phyloP scores from a whole-genome alignment of 2,329 filamentous ascomycete species.

The Colletotrichum gloeosporioides region DNA sequence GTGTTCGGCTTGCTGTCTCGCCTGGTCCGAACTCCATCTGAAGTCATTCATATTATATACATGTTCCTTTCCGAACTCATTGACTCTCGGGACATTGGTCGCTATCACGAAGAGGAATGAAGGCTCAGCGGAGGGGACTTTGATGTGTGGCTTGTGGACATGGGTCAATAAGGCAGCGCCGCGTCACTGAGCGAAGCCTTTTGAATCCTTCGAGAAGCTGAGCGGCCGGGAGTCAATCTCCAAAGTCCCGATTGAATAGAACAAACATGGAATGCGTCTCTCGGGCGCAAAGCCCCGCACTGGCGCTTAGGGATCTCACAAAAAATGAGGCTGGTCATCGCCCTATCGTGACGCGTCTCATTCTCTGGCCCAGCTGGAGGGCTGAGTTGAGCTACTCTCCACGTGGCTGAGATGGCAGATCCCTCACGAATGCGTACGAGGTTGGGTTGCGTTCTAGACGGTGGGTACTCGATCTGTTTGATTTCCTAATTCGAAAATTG shows the following conservation, averaged over 20 bases:
- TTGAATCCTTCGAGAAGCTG: background rate
- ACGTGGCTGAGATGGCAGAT: background rate
- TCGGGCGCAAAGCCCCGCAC: background rate
- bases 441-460: background rate
- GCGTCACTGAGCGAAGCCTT: background rate
- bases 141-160: background rate
- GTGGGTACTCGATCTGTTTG: background rate
- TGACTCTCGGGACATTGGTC: background rate
- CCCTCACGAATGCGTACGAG: background rate
- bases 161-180: background rate
- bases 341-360: background rate
- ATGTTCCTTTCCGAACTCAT: background rate
- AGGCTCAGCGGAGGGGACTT: background rate
- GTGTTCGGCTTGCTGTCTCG: background rate
- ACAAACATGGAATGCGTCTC: background rate
- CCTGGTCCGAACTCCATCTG: conserved; percentile 1
- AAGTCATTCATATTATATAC: background rate
- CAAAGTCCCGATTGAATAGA: background rate
- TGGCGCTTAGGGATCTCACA: background rate
- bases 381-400: background rate
- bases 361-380: background rate
- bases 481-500: background rate
- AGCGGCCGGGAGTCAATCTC: background rate
- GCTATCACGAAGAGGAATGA: background rate
- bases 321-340: background rate